Percentiles rank a stretch among this genome's conserved stretches.
Evolutionary conservation across 257 asterid species (phyloP).

Genomic region (Nicotiana obtusifolia): DNA sequence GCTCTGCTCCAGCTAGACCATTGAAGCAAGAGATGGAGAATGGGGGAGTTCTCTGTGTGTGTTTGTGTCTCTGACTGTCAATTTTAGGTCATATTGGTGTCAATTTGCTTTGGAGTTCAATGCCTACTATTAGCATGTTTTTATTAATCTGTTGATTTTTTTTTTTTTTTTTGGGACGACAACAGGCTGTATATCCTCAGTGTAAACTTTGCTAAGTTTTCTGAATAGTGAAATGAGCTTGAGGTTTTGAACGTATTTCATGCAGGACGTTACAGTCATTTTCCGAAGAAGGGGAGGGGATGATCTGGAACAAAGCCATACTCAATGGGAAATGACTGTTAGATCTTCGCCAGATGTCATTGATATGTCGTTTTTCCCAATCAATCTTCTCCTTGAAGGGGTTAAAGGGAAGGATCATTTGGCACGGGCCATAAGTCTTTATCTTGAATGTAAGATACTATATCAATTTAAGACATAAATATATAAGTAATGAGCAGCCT

Average conservation of each 20-base stretch:
- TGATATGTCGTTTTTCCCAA: conserved; percentile 70
- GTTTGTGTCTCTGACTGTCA: no score
- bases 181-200: neutral
- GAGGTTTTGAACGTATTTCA: conserved; percentile 10
- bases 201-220: neutral
- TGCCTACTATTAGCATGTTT: neutral
- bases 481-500: neutral
- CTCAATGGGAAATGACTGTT: conserved; percentile 64
- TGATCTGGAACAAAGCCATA: conserved; percentile 80
- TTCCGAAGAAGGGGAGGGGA: conserved; percentile 91
- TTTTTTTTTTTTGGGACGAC: no score
- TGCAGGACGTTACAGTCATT: conserved; percentile 80
- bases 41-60: neutral
- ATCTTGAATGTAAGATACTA: conserved; percentile 61
- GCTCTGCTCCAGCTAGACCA: neutral
- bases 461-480: neutral
- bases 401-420: conserved; percentile 59
- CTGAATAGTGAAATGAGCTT: neutral
- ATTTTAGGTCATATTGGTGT: neutral
- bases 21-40: neutral
- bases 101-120: neutral
- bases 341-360: conserved; percentile 78
- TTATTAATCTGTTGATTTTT: neutral
- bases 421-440: conserved; percentile 63
- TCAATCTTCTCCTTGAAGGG: conserved; percentile 69